Evolutionary conservation across 345 rosid genomes (phyloP).

Genomic region (Fremontodendron californicum): DNA sequence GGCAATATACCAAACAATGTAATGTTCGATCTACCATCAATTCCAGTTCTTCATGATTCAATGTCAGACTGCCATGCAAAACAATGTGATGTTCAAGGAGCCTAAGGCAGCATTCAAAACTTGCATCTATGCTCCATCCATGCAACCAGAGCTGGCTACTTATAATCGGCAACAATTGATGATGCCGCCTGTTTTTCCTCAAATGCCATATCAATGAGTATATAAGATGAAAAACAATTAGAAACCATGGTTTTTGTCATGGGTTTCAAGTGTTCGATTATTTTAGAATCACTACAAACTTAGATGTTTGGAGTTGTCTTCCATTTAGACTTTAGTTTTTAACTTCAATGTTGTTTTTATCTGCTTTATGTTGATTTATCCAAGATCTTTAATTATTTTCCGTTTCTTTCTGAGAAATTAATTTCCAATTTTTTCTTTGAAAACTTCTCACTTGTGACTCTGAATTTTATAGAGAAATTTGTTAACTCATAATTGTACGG

Average conservation of each 20-base stretch:
- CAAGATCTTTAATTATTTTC: not conserved
- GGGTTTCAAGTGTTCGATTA: not conserved
- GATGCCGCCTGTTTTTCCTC: not conserved
- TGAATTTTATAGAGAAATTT: no score
- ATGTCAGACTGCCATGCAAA: not conserved
- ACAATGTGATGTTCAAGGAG: not conserved
- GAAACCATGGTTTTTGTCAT: not conserved
- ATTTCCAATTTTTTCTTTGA: no score
- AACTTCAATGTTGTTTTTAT: not conserved
- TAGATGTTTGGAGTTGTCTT: not conserved
- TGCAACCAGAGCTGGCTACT: not conserved
- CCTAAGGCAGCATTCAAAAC: not conserved
- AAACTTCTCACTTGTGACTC: no score
- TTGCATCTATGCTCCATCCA: not conserved
- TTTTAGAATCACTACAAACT: not conserved
- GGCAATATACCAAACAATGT: not conserved
- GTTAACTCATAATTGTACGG: no score
- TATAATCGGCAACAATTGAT: not conserved
- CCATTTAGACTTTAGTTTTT: not conserved
- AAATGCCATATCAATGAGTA: not conserved
- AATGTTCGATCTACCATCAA: not conserved
- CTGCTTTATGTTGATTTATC: not conserved
- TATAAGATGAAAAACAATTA: not conserved
- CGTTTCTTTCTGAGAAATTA: no score
- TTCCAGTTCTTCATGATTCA: not conserved